These are phyloP conservation scores for Lotus japonicus DNA, from an alignment of 306 rosid species.

Conservation along the genomic window DNA sequence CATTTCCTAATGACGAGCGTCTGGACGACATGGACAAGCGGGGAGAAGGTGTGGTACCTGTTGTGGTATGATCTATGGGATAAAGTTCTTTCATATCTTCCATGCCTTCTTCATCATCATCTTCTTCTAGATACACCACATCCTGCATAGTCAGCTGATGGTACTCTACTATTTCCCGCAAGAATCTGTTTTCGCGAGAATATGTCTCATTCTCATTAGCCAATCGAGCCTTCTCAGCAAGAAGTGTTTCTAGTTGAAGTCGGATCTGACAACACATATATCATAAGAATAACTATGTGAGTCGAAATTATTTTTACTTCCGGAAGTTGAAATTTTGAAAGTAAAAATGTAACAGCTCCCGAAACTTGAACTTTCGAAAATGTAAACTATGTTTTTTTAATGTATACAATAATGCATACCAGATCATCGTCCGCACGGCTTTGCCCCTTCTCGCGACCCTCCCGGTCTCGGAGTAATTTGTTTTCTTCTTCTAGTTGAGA, in stretches of 20 bases:
- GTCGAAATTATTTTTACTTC: no score
- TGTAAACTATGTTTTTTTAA: no score
- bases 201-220: slow-evolving; percentile 70
- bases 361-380: no score
- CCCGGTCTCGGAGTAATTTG: slow-evolving; percentile 64
- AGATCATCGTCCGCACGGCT: slow-evolving; percentile 80
- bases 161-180: slow-evolving; percentile 84
- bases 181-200: slow-evolving; percentile 82
- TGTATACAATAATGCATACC: slow-evolving; percentile 26
- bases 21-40: slow-evolving; percentile 40
- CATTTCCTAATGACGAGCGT: slow-evolving; percentile 15
- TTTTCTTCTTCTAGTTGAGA: slow-evolving; percentile 95
- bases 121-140: slow-evolving; percentile 66
- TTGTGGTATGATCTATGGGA: slow-evolving; percentile 33
- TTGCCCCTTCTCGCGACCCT: slow-evolving; percentile 73
- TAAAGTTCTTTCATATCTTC: slow-evolving; percentile 65
- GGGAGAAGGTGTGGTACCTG: slow-evolving; percentile 3
- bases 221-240: slow-evolving; percentile 81
- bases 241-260: slow-evolving; percentile 78
- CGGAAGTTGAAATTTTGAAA: no score
- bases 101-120: slow-evolving; percentile 49
- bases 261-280: slow-evolving; percentile 45
- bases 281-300: no score
- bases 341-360: no score
- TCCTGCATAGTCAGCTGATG: slow-evolving; percentile 85